Conservation (phyloP, 2,329 filamentous ascomycete genomes). For the Aaosphaeria arxii region DNA sequence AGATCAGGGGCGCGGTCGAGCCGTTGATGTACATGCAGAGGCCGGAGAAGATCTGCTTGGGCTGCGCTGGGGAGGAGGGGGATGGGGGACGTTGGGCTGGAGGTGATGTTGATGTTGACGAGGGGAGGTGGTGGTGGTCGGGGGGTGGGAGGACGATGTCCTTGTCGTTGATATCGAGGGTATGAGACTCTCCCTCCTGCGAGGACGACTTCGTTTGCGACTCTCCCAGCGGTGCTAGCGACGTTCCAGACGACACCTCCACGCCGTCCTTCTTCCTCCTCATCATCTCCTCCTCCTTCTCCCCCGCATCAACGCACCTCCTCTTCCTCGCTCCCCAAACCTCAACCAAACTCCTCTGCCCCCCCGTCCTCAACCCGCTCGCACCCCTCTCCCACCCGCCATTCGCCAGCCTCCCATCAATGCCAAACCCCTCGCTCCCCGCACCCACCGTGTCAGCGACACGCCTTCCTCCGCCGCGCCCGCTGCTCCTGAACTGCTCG, state of each 20-base stretch:
- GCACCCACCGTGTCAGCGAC: constrained; percentile 65
- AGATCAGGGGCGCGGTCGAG: constrained; percentile 75
- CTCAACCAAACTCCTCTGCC: constrained; percentile 37
- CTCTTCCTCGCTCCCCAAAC: constrained; percentile 21
- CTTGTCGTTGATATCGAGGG: background rate
- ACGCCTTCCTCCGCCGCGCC: constrained; percentile 54
- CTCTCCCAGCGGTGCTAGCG: background rate
- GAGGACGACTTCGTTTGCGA: background rate
- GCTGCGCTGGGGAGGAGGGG: background rate
- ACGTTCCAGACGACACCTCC: background rate
- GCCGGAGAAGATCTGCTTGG: constrained; percentile 61
- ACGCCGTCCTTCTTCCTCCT: constrained; percentile 2
- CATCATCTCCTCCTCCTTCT: background rate
- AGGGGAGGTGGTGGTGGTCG: background rate
- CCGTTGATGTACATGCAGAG: constrained; percentile 84
- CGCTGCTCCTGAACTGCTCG: constrained; percentile 62
- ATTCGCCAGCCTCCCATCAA: constrained; percentile 51
- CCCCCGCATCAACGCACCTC: background rate
- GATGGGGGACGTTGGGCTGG: background rate
- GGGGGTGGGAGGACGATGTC: background rate
- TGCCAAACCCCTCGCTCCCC: constrained; percentile 56
- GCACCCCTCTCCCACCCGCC: constrained; percentile 50
- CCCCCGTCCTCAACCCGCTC: constrained; percentile 46
- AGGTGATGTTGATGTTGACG: background rate
- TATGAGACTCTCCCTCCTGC: background rate